Conservation (phyloP, 306 rosid genomes). For the Fragaria iinumae region DNA sequence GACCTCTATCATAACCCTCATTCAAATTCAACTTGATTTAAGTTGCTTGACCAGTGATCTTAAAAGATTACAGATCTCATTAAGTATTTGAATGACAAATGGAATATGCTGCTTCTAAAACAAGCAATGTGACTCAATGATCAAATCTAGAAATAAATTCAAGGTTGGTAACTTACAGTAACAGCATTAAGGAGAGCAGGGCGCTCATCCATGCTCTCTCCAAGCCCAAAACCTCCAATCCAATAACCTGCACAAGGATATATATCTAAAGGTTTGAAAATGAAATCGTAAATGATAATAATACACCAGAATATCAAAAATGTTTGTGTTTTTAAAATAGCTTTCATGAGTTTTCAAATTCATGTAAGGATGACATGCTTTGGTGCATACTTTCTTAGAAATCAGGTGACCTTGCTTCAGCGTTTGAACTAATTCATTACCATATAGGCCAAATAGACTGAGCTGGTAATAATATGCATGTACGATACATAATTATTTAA, state of each 20-base stretch:
- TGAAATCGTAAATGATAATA: not conserved
- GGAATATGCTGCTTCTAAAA: not conserved
- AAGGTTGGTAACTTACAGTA: conserved; percentile 43
- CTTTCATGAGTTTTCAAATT: not conserved
- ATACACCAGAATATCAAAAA: not conserved
- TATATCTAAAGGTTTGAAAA: not conserved
- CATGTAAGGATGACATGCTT: not conserved
- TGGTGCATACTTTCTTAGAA: not conserved
- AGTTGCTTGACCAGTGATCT: not conserved
- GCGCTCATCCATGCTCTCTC: conserved; percentile 83
- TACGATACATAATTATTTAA: not conserved
- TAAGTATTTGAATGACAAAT: not conserved
- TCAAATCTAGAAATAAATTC: conserved; percentile 1
- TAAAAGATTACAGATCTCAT: not conserved
- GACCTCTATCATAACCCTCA: not conserved
- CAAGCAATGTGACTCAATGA: not conserved
- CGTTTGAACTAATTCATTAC: not conserved
- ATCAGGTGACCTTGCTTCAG: not conserved
- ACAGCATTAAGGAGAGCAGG: conserved; percentile 66
- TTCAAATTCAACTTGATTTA: not conserved
- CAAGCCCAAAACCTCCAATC: conserved; percentile 96
- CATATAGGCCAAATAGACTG: not conserved
- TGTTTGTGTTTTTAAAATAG: too few relatives aligned
- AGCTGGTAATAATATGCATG: not conserved
- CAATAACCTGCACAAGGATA: conserved; percentile 62